Percentiles rank a stretch among this genome's conserved stretches.
Evolutionary conservation across 768 basidiomycete genomes (phyloP).

Genomic region (Agaricus bisporus): DNA sequence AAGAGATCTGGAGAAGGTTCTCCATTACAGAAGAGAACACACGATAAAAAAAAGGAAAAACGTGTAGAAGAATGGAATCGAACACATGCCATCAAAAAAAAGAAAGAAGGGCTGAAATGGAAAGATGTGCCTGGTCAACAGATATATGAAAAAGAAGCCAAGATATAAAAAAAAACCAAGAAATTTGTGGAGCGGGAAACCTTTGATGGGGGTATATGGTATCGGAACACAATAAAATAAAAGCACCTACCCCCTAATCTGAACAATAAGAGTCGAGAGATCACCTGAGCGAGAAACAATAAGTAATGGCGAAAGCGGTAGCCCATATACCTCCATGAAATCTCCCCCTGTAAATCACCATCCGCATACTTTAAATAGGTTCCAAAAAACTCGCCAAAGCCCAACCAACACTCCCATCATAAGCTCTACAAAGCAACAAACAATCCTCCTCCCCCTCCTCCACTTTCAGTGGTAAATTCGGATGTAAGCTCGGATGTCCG

Average conservation of each 20-base stretch:
- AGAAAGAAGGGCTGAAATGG: background rate
- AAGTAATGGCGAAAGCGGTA: too few species aligned
- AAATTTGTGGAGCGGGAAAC: background rate
- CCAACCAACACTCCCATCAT: conserved; percentile 60
- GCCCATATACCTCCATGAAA: too few species aligned
- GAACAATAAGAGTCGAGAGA: background rate
- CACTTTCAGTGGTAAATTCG: conserved; percentile 68
- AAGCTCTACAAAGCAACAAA: conserved; percentile 63
- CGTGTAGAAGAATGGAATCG: too few species aligned
- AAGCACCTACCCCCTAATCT: background rate
- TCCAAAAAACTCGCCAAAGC: conserved; percentile 77
- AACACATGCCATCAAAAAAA: background rate
- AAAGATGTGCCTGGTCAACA: background rate
- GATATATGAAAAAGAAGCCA: background rate
- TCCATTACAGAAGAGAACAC: background rate
- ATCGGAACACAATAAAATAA: background rate
- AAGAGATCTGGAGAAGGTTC: too few species aligned
- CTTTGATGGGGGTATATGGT: background rate
- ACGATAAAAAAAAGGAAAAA: background rate
- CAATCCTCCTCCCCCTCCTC: conserved; percentile 80
- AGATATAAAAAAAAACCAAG: conserved; percentile 4
- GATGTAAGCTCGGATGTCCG: conserved; percentile 72
- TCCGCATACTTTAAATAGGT: conserved; percentile 23
- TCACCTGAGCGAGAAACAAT: too few species aligned
- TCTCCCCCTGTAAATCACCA: too few species aligned